These are phyloP conservation scores for Eucalyptus curtisii DNA, from an alignment of 345 rosid genomes.

Conservation along the genomic window DNA sequence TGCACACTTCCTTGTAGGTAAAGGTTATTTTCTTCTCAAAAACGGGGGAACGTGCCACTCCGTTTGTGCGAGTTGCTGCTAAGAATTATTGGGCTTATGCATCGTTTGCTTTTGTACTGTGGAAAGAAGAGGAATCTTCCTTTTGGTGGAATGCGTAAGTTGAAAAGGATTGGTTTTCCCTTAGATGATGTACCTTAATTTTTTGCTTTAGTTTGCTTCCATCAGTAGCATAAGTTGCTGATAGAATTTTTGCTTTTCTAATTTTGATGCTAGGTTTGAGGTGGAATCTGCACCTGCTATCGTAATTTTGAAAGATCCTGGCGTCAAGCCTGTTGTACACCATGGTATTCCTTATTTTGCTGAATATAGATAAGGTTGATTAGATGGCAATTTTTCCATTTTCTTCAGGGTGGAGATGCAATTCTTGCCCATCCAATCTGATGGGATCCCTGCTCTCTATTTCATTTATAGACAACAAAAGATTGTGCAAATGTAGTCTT, in stretches of 20 bases:
- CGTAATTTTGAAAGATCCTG: conserved; percentile 78
- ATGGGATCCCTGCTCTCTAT: neutral
- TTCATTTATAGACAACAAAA: neutral
- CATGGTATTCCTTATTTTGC: conserved; percentile 39
- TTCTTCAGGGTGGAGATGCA: neutral
- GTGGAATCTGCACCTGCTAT: conserved; percentile 96
- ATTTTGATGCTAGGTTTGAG: conserved; percentile 44
- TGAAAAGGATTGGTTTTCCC: neutral
- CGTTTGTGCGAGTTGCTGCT: conserved; percentile 65
- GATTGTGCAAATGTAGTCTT: neutral
- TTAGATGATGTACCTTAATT: neutral
- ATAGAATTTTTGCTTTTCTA: neutral
- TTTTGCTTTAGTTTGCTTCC: neutral
- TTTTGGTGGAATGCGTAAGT: conserved; percentile 93
- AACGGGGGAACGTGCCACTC: conserved; percentile 90
- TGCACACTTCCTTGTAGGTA: conserved; percentile 30
- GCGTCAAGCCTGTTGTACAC: conserved; percentile 75
- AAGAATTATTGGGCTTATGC: conserved; percentile 69
- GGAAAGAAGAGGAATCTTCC: conserved; percentile 89
- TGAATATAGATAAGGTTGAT: neutral
- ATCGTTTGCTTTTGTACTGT: conserved; percentile 63
- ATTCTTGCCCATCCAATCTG: neutral
- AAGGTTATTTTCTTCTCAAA: conserved; percentile 87
- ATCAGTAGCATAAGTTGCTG: neutral
- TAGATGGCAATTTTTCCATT: neutral